phyloP scores from a whole-genome alignment of 768 basidiomycete genomes.

The Termitomyces sp. region DNA sequence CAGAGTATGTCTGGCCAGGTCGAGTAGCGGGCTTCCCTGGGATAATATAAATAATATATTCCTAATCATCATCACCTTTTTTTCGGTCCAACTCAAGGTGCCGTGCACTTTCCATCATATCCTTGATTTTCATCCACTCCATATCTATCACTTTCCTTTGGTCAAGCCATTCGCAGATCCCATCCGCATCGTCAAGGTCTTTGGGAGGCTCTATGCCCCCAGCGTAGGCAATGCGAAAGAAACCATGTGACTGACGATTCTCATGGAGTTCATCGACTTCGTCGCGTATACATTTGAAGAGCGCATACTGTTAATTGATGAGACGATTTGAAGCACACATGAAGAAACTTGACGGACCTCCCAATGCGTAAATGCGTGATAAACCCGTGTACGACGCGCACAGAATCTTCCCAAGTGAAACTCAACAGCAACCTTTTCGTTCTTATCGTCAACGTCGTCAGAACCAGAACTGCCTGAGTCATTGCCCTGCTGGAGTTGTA shows the following conservation, averaged over 20 bases:
- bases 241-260: slow-evolving; percentile 33
- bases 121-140: slow-evolving; percentile 68
- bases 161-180: slow-evolving; percentile 80
- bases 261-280: slow-evolving; percentile 56
- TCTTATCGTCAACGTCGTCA: slow-evolving; percentile 13
- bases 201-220: slow-evolving; percentile 57
- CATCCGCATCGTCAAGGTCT: slow-evolving; percentile 70
- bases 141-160: slow-evolving; percentile 59
- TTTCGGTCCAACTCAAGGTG: slow-evolving; percentile 51
- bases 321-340: background rate
- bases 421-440: slow-evolving; percentile 22
- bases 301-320: slow-evolving; percentile 44
- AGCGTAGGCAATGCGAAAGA: slow-evolving; percentile 55
- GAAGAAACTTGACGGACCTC: slow-evolving; percentile 48
- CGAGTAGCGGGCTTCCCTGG: no score
- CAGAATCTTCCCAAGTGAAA: slow-evolving; percentile 80
- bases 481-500: slow-evolving; percentile 2
- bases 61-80: slow-evolving; percentile 39
- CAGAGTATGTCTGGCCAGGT: no score
- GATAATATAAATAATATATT: no score
- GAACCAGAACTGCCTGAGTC: slow-evolving; percentile 12
- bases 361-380: slow-evolving; percentile 78
- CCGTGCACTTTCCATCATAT: slow-evolving; percentile 72
- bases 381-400: slow-evolving; percentile 61
- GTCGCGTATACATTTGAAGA: slow-evolving; percentile 54